Evolutionary conservation across 257 asterid species (phyloP).

Genomic region (Thymus mandschuricus): DNA sequence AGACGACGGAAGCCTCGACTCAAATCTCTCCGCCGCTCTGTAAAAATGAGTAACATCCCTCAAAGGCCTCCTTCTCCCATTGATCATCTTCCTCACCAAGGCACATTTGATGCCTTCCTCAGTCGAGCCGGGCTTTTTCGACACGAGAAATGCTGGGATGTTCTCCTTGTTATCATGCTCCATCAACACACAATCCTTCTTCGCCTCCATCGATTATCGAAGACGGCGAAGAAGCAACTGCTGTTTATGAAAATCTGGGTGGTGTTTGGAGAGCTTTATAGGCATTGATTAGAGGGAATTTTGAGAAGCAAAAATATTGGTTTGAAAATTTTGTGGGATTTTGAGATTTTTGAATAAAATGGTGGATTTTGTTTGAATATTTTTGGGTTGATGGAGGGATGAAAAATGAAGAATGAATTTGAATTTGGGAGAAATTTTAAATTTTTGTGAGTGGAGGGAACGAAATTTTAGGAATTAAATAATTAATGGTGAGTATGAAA

Average conservation of each 20-base stretch:
- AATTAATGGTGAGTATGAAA: background rate
- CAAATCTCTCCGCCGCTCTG: background rate
- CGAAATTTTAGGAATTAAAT: background rate
- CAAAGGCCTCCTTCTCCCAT: conserved; percentile 40
- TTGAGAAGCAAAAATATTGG: background rate
- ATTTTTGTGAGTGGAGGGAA: conserved; percentile 21
- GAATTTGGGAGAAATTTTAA: conserved; percentile 2
- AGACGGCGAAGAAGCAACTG: background rate
- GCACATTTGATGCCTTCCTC: conserved; percentile 14
- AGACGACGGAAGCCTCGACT: background rate
- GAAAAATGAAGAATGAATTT: background rate
- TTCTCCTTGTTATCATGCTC: conserved; percentile 54
- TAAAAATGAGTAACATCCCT: conserved; percentile 50
- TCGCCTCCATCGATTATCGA: conserved; percentile 31
- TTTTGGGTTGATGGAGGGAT: conserved; percentile 30
- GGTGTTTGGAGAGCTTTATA: conserved; percentile 1
- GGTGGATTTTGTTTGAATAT: background rate
- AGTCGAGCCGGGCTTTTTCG: conserved; percentile 12
- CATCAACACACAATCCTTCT: background rate
- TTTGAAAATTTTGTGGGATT: background rate
- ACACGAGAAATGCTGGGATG: conserved; percentile 32
- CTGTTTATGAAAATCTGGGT: background rate
- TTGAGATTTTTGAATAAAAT: background rate
- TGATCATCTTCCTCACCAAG: conserved; percentile 27
- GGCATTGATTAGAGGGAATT: conserved; percentile 33